Percentiles rank a stretch among this genome's conserved stretches.
phyloP scores from a whole-genome alignment of 2,329 filamentous ascomycete genomes.

The Rachicladosporium sp. region DNA sequence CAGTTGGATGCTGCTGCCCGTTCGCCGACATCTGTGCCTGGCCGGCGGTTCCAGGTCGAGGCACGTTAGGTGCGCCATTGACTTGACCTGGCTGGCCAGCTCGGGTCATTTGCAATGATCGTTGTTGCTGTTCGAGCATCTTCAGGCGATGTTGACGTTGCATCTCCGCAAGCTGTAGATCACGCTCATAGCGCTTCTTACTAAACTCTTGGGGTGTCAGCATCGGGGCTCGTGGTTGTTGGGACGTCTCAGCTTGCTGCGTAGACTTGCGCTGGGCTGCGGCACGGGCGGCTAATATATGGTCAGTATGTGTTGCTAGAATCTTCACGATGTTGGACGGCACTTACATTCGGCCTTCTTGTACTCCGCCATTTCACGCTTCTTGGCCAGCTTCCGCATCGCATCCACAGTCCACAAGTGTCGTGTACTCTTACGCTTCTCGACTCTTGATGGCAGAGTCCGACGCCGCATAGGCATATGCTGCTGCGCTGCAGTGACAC shows the following conservation, averaged over 20 bases:
- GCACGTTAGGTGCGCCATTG: conserved; percentile 17
- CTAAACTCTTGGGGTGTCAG: conserved; percentile 87
- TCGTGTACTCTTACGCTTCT: conserved; percentile 73
- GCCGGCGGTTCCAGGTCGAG: conserved; percentile 13
- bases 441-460: conserved; percentile 72
- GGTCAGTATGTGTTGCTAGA: conserved; percentile 21
- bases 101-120: conserved; percentile 26
- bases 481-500: conserved; percentile 20
- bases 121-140: conserved; percentile 38
- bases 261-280: conserved; percentile 66
- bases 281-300: conserved; percentile 33
- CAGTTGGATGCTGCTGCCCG: conserved; percentile 15
- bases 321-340: conserved; percentile 70
- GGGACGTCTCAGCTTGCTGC: conserved; percentile 15
- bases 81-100: conserved; percentile 24
- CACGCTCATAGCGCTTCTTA: conserved; percentile 73
- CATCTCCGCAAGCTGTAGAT: conserved; percentile 51
- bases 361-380: conserved; percentile 70
- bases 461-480: conserved; percentile 50
- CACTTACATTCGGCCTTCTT: conserved; percentile 70
- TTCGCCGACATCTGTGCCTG: conserved; percentile 16
- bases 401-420: conserved; percentile 83
- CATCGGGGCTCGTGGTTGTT: conserved; percentile 28
- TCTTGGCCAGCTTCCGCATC: conserved; percentile 91
- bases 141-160: conserved; percentile 52